Percentiles rank a stretch among this genome's conserved stretches.
Conservation (phyloP, 2,329 filamentous ascomycete genomes). For the Coniosporium tulheliwenetii region DNA sequence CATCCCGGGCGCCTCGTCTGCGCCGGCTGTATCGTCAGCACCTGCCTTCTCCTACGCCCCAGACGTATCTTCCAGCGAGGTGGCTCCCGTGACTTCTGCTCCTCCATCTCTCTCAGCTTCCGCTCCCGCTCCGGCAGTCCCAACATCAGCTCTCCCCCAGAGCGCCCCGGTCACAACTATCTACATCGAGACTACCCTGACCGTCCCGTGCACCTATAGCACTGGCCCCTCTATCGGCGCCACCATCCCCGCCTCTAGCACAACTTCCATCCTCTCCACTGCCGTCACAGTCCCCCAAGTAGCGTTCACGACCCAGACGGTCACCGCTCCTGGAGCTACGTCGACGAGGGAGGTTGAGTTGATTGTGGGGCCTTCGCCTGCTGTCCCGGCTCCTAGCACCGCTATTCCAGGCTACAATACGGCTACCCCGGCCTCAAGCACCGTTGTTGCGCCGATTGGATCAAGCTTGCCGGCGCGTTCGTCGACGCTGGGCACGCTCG, state of each 20-base stretch:
- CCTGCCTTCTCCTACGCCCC: neutral
- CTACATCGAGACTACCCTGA: conserved; percentile 19
- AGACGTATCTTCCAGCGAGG: neutral
- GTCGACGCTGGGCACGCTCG: conserved; percentile 7
- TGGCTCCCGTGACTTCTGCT: conserved; percentile 3
- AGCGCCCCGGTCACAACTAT: conserved; percentile 21
- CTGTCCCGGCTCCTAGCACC: conserved; percentile 14
- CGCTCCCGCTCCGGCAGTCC: conserved; percentile 10
- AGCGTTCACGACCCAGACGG: conserved; percentile 23
- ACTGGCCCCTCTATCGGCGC: conserved; percentile 15
- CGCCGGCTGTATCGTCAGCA: conserved; percentile 3
- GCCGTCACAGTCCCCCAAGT: conserved; percentile 30
- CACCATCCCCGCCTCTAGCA: conserved; percentile 15
- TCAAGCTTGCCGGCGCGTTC: neutral
- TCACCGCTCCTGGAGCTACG: conserved; percentile 11
- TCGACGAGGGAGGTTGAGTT: conserved; percentile 17
- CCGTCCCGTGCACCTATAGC: conserved; percentile 19
- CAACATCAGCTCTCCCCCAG: conserved; percentile 1
- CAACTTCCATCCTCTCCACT: conserved; percentile 17
- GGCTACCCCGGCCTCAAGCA: conserved; percentile 1
- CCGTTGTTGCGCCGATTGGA: neutral
- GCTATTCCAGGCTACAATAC: conserved; percentile 9
- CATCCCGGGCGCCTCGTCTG: conserved; percentile 1
- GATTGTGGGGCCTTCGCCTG: conserved; percentile 15
- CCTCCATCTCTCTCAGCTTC: conserved; percentile 4